Conservation (phyloP, 2,329 filamentous ascomycete species). For the Tolypocladium ophioglossoides region DNA sequence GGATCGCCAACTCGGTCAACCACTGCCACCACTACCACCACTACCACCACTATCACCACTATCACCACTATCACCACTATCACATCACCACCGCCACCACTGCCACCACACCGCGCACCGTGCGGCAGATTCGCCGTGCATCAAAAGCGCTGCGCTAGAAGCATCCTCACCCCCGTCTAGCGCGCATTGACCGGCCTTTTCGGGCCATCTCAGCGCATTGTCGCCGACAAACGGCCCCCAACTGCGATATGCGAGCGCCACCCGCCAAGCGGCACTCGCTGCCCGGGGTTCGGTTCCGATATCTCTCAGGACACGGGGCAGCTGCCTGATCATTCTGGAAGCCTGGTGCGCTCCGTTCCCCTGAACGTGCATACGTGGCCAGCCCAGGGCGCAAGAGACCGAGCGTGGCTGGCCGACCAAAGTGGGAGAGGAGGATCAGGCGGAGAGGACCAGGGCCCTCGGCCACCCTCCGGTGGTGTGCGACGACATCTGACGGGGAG, state of each 20-base stretch:
- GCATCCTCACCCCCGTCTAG: not conserved
- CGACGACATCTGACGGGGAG: slow-evolving; percentile 1
- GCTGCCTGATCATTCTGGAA: not conserved
- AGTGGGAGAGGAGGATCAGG: not conserved
- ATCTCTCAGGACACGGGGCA: not conserved
- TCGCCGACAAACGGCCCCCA: not conserved
- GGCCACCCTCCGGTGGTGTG: not conserved
- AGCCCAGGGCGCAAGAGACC: not conserved
- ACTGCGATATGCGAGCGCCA: not conserved
- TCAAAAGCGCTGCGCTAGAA: not conserved
- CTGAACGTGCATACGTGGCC: not conserved
- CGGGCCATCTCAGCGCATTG: not conserved
- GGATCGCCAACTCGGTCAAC: not conserved
- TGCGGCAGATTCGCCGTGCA: not conserved
- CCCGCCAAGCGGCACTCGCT: not conserved
- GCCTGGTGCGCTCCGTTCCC: not conserved
- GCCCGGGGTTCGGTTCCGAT: not conserved
- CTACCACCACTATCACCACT: too few species aligned
- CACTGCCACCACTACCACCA: too few species aligned
- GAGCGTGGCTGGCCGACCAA: not conserved
- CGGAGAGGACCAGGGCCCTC: not conserved
- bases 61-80: too few species aligned
- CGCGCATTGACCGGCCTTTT: not conserved
- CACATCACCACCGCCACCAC: too few species aligned
- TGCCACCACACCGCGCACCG: not conserved